Evolutionary conservation across 768 basidiomycete genomes (phyloP).

Genomic region (Termitomyces heimii): DNA sequence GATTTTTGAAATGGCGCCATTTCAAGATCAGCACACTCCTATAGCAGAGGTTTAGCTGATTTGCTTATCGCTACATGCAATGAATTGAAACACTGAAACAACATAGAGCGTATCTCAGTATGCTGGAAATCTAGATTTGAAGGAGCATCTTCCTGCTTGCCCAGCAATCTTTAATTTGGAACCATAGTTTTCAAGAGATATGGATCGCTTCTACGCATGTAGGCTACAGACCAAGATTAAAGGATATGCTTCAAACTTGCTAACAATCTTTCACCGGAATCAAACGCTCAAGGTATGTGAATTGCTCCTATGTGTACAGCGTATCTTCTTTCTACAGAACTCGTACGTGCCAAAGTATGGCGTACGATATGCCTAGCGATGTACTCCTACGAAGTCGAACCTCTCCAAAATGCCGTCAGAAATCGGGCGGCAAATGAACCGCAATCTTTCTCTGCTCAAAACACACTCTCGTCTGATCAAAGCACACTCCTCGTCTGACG

Average conservation of each 20-base stretch:
- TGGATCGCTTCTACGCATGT: background rate
- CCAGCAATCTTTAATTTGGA: background rate
- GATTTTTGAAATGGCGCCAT: slow-evolving; percentile 1
- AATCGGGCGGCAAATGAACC: background rate
- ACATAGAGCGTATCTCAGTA: background rate
- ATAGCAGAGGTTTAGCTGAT: background rate
- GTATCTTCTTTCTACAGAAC: background rate
- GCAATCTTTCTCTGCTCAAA: background rate
- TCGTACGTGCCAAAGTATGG: background rate
- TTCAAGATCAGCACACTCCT: background rate
- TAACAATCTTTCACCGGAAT: background rate
- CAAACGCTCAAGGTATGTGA: background rate
- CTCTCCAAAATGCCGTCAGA: background rate
- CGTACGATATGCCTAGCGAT: background rate
- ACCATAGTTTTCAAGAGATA: background rate
- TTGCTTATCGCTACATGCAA: background rate
- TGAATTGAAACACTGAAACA: too few relatives aligned
- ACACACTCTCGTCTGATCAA: background rate
- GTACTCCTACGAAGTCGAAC: background rate
- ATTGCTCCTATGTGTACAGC: background rate
- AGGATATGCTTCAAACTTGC: background rate
- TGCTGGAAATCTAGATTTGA: background rate
- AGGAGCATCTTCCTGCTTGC: background rate
- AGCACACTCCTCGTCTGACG: background rate
- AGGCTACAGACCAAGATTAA: background rate